phyloP scores from a whole-genome alignment of 306 rosid genomes.

The Cicer chorassanicum region DNA sequence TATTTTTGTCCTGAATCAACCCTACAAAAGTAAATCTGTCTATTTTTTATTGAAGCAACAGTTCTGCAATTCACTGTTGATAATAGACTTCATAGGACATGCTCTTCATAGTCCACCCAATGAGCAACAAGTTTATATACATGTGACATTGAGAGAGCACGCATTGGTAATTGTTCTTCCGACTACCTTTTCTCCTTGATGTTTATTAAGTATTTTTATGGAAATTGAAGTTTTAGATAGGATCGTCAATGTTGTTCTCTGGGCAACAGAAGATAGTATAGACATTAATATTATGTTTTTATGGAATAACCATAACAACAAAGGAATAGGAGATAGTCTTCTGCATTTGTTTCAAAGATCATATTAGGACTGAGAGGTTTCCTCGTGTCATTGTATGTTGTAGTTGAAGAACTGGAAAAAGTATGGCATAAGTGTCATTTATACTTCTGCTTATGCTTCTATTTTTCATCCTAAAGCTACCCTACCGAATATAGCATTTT shows the following conservation, averaged over 20 bases:
- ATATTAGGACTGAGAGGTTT: neutral
- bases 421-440: no score
- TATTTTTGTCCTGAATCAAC: neutral
- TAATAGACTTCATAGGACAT: conserved; percentile 49
- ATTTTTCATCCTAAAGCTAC: no score
- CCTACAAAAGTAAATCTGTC: neutral
- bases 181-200: conserved; percentile 30
- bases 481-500: no score
- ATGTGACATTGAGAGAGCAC: conserved; percentile 59
- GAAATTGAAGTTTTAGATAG: neutral
- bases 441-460: neutral
- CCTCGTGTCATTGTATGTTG: no score
- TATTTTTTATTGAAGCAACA: neutral
- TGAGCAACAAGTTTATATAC: conserved; percentile 55
- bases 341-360: neutral
- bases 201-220: neutral
- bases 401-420: no score
- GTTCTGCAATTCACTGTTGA: neutral
- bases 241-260: neutral
- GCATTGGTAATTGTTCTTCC: conserved; percentile 67
- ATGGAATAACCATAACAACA: neutral
- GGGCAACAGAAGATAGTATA: neutral
- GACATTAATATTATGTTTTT: neutral
- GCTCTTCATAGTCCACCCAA: conserved; percentile 45
- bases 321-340: neutral